Evolutionary conservation across 306 rosid species (phyloP).

Genomic region (Vigna nakashimae): DNA sequence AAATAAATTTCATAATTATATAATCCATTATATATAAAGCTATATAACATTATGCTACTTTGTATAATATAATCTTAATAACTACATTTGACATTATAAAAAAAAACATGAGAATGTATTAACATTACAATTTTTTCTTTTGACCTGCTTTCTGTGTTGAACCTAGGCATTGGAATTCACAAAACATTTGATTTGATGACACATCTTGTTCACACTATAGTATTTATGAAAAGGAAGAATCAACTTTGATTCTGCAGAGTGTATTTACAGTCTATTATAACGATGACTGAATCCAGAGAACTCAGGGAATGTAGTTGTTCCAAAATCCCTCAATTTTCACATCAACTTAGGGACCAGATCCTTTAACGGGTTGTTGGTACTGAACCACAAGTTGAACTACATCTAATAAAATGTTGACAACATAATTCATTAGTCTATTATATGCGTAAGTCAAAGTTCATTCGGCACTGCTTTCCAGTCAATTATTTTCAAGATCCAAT

Average conservation of each 20-base stretch:
- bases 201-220: not conserved
- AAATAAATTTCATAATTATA: no score
- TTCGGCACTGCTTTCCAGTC: constrained; percentile 22
- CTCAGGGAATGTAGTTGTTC: no score
- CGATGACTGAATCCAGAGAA: constrained; percentile 26
- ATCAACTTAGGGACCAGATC: no score
- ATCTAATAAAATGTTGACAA: not conserved
- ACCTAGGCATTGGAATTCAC: not conserved
- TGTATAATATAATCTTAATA: no score
- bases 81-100: no score
- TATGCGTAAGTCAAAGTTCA: constrained; percentile 14
- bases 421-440: constrained; percentile 2
- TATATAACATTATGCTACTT: no score
- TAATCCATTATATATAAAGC: no score
- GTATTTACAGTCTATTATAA: constrained; percentile 10
- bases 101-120: no score
- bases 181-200: not conserved
- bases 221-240: constrained; percentile 29
- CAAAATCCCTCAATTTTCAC: no score
- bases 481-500: constrained; percentile 66
- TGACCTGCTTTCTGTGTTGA: no score
- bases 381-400: constrained; percentile 19
- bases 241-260: constrained; percentile 20
- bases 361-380: no score
- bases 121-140: no score